Percentiles rank a stretch among this genome's conserved stretches.
Evolutionary conservation across 768 basidiomycete genomes (phyloP).

Genomic region (Kwoniella dendrophila): DNA sequence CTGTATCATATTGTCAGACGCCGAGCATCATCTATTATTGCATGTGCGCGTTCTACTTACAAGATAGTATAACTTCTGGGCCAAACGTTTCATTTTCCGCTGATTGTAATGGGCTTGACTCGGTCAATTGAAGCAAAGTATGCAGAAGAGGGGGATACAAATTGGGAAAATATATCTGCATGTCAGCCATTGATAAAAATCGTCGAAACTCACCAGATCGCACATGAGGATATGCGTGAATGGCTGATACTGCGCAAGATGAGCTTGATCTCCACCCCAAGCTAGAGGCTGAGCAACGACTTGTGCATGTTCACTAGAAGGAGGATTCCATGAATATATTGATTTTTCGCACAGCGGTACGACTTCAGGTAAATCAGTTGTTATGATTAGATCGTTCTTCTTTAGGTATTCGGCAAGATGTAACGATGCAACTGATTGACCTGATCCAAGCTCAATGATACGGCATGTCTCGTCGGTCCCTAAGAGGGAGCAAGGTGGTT

Average conservation of each 20-base stretch:
- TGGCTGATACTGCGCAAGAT: conserved; percentile 15
- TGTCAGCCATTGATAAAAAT: conserved; percentile 15
- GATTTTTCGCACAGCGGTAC: conserved; percentile 61
- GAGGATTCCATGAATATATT: conserved; percentile 24
- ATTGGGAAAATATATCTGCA: conserved; percentile 83
- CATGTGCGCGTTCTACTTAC: conserved; percentile 48
- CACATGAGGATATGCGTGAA: conserved; percentile 74
- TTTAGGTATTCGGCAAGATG: conserved; percentile 60
- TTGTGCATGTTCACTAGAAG: conserved; percentile 18
- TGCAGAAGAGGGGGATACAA: conserved; percentile 75
- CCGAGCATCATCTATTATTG: not conserved
- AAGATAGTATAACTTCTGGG: conserved; percentile 67
- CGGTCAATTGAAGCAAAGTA: conserved; percentile 72
- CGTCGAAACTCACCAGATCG: conserved; percentile 67
- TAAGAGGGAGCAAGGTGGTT: conserved; percentile 62
- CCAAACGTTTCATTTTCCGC: conserved; percentile 24
- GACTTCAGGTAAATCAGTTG: conserved; percentile 79
- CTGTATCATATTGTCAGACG: too few species aligned
- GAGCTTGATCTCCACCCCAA: conserved; percentile 69
- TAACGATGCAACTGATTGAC: conserved; percentile 64
- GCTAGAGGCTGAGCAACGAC: conserved; percentile 65
- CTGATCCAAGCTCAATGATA: conserved; percentile 77
- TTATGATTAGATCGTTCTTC: conserved; percentile 54
- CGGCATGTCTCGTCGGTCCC: conserved; percentile 10
- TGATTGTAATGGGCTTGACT: conserved; percentile 51